phyloP scores from a whole-genome alignment of 225 moss, liverwort and hornwort species.

The Pleurozium schreberi region DNA sequence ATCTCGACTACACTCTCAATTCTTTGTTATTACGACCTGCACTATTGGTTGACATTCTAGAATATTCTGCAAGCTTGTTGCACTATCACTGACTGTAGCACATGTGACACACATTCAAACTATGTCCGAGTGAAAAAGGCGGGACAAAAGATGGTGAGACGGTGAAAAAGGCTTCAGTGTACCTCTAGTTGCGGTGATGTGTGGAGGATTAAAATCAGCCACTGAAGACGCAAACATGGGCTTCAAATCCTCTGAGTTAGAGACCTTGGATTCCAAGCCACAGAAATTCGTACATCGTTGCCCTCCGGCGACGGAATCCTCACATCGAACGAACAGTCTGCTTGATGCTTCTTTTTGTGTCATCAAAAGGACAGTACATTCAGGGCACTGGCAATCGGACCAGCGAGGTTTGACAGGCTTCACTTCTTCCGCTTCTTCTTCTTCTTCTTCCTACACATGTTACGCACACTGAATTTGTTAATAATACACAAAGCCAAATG shows the following conservation, averaged over 20 bases:
- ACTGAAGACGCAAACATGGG: constrained; percentile 10
- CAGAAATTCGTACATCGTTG: constrained; percentile 5
- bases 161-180: not conserved
- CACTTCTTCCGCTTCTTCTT: not conserved
- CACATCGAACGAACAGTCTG: constrained; percentile 41
- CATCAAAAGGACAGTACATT: constrained; percentile 43
- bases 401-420: constrained; percentile 23
- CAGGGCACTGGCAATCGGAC: constrained; percentile 60
- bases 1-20: not conserved
- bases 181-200: constrained; percentile 13
- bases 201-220: not conserved
- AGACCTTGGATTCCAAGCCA: constrained; percentile 2
- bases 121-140: not conserved
- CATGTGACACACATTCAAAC: not conserved
- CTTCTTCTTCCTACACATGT: not conserved
- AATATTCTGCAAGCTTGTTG: not conserved
- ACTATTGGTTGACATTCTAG: not conserved
- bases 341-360: constrained; percentile 21
- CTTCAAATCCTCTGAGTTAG: not conserved
- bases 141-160: not conserved
- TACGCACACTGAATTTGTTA: not conserved
- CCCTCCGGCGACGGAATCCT: not conserved
- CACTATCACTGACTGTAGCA: not conserved
- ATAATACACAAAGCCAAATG: not conserved
- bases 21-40: not conserved